phyloP scores from a whole-genome alignment of 305 asterid genomes.

The Solanum aculeatissimum region DNA sequence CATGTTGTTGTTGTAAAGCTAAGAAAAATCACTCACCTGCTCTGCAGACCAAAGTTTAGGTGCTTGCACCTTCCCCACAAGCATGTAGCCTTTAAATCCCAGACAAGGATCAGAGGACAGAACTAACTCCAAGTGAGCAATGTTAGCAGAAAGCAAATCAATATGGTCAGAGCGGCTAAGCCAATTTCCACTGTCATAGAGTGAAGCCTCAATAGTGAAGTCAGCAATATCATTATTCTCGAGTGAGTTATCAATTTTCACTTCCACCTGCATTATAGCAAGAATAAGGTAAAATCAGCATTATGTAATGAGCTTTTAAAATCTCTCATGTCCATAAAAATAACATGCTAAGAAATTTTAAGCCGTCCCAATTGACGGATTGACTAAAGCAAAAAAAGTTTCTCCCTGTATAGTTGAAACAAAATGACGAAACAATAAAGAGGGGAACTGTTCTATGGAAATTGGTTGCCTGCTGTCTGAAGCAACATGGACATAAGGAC shows the following conservation, averaged over 20 bases:
- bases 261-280: constrained; percentile 54
- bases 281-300: not conserved
- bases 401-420: not conserved
- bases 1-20: not conserved
- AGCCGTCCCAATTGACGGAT: not conserved
- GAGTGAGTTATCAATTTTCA: constrained; percentile 50
- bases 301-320: not conserved
- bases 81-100: constrained; percentile 74
- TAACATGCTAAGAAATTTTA: not conserved
- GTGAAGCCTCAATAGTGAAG: constrained; percentile 74
- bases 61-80: constrained; percentile 51
- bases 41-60: constrained; percentile 97
- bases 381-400: not conserved
- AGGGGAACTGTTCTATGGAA: not conserved
- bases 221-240: constrained; percentile 34
- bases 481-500: not conserved
- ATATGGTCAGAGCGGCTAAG: constrained; percentile 22
- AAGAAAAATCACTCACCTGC: constrained; percentile 33
- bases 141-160: constrained; percentile 43
- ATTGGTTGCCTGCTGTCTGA: not conserved
- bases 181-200: constrained; percentile 60
- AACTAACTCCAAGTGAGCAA: constrained; percentile 42
- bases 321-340: not conserved
- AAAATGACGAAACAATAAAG: not conserved
- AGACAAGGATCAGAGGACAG: constrained; percentile 42